Percentiles rank a stretch among this genome's conserved stretches.
These are phyloP conservation scores for Escallonia rubra DNA, from an alignment of 129 eudicot species.

Conservation along the genomic window DNA sequence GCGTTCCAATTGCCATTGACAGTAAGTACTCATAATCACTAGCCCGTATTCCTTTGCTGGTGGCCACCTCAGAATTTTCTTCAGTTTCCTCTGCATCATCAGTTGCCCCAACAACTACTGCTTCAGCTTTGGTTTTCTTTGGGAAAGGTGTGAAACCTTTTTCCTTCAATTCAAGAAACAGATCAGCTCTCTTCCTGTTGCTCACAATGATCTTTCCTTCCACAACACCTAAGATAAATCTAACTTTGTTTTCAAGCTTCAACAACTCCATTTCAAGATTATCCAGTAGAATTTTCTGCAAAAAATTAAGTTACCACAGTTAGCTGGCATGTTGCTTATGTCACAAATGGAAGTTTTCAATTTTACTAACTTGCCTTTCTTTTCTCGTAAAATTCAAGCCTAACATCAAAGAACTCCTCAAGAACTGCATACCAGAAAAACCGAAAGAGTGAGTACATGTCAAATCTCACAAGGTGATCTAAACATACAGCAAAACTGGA, in stretches of 20 bases:
- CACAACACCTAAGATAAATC: constrained; percentile 76
- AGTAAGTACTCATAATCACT: constrained; percentile 84
- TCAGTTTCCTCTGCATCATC: constrained; percentile 61
- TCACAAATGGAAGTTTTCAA: not conserved
- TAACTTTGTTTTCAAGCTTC: constrained; percentile 67
- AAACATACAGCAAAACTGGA: not conserved
- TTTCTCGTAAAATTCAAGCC: constrained; percentile 68
- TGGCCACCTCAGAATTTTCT: constrained; percentile 21
- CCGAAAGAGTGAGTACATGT: not conserved
- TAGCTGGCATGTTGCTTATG: not conserved
- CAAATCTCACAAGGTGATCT: not conserved
- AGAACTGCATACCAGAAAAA: constrained; percentile 53
- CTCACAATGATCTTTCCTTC: constrained; percentile 64
- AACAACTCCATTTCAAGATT: constrained; percentile 50
- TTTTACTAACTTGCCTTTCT: constrained; percentile 48
- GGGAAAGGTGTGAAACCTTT: constrained; percentile 81
- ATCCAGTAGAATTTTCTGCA: constrained; percentile 50
- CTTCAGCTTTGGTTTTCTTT: constrained; percentile 44
- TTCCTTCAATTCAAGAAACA: constrained; percentile 58
- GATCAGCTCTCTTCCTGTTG: constrained; percentile 70
- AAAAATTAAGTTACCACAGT: not conserved
- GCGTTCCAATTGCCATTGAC: constrained; percentile 63
- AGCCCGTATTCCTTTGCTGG: constrained; percentile 28
- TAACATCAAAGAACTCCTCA: constrained; percentile 61
- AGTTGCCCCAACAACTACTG: constrained; percentile 52